Base-by-base conservation (phyloP, 2,329 filamentous ascomycete genomes). In the Ceratocystis diversiconidia region DNA sequence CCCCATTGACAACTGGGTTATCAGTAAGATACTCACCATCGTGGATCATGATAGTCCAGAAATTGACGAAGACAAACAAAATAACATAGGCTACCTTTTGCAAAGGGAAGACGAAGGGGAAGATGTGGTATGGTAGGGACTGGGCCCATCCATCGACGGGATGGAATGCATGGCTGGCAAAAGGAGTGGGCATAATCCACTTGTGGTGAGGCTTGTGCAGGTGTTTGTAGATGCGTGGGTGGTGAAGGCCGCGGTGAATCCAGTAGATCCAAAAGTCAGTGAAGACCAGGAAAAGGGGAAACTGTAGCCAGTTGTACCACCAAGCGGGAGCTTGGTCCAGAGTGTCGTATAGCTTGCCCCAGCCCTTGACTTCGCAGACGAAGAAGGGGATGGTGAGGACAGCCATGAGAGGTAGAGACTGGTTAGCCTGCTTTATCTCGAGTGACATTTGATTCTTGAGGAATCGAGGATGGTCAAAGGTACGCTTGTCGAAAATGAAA, bases 171-270 rank as follows among this genome's bases (percentile, higher is more conserved):
- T 96, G 89, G 71, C 87, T 91, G 52, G 92, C 92, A 74, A 85
- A 96, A 0, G 92, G 92, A 2, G 90, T 95, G 2, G 92, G 92
- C 90, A 96, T 95, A 77, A 97, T 96, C 92, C 92, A 97, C 80
- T 96, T 96, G 85, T 97, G 92, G 77, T 97, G 92, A 70, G 91
- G 87, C 84, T 97, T 97, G 83, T 97, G 92, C 62, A 96, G 81
- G 70, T 80, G 80, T 79, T 92, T 95, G 83, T 97, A 97, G 70
- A 76, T 71, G 64, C 78, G 73, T 17, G 89, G 89, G 76, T 91
- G 86, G 77, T 96, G 91, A 68, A 95, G 82, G 66, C 84, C 87
- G 66, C 91, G 87, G 79, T 95, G 91, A 72, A 95, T 92, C 82
- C 88, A 90, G 81, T 96, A 95, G 78, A 96, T 92, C 77, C 82